Percentiles rank a stretch among this genome's conserved stretches.
Conservation (phyloP, 495 filamentous ascomycete genomes). For the Aspergillus conjunctus region DNA sequence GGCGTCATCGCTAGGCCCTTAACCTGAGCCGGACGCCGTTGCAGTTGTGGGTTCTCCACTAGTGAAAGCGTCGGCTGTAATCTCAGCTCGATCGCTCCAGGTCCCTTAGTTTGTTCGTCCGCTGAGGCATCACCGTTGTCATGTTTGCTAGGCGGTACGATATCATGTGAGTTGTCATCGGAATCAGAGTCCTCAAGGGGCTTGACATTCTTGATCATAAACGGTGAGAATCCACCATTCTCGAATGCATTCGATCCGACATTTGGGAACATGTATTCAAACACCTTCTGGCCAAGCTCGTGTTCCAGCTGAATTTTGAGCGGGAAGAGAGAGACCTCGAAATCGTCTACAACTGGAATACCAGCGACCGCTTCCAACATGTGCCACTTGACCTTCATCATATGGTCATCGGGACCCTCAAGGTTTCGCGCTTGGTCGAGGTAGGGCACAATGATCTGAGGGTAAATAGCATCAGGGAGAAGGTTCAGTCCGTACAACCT, state of each 20-base stretch:
- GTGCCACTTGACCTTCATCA: slow-evolving; percentile 93
- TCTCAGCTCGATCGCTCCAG: slow-evolving; percentile 73
- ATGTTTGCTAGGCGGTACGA: slow-evolving; percentile 30
- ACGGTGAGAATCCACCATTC: slow-evolving; percentile 73
- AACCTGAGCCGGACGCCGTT: slow-evolving; percentile 36
- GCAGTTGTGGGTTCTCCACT: slow-evolving; percentile 46
- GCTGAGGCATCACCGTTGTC: slow-evolving; percentile 34
- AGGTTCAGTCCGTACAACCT: slow-evolving; percentile 84
- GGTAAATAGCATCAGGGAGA: slow-evolving; percentile 87
- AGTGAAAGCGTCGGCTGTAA: slow-evolving; percentile 76
- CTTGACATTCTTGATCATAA: slow-evolving; percentile 77
- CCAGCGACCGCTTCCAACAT: slow-evolving; percentile 98
- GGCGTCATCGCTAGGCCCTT: slow-evolving; percentile 52
- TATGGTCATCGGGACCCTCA: slow-evolving; percentile 60
- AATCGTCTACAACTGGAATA: slow-evolving; percentile 95
- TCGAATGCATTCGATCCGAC: slow-evolving; percentile 60
- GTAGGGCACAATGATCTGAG: slow-evolving; percentile 91
- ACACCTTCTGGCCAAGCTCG: slow-evolving; percentile 89
- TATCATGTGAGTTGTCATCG: slow-evolving; percentile 40
- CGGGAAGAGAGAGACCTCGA: slow-evolving; percentile 91
- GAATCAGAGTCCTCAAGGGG: slow-evolving; percentile 59
- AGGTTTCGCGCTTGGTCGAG: slow-evolving; percentile 61
- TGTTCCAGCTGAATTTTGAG: slow-evolving; percentile 92
- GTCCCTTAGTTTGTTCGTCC: slow-evolving; percentile 52
- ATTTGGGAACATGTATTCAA: slow-evolving; percentile 97